Percentiles rank a stretch among this genome's conserved stretches.
Evolutionary conservation across 805 yeast species (phyloP).

Genomic region (Lachancea quebecensis): DNA sequence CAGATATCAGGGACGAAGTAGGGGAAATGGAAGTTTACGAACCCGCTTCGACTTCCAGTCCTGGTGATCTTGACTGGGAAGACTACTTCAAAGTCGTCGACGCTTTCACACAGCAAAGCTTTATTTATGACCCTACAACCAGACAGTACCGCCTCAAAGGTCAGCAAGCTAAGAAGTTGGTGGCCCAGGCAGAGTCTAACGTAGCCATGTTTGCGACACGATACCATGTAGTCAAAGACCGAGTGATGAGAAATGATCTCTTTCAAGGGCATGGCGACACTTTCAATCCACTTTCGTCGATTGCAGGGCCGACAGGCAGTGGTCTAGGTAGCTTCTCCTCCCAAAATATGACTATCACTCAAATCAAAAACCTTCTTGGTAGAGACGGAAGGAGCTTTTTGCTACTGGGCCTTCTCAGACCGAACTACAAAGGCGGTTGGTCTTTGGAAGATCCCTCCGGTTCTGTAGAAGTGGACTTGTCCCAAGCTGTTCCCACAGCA

Average conservation of each 20-base stretch:
- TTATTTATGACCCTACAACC: slow-evolving; percentile 51
- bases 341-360: slow-evolving; percentile 43
- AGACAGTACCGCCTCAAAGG: slow-evolving; percentile 47
- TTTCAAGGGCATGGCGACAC: slow-evolving; percentile 42
- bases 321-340: slow-evolving; percentile 12
- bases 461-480: slow-evolving; percentile 56
- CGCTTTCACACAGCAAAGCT: slow-evolving; percentile 58
- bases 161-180: slow-evolving; percentile 6
- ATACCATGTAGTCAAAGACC: slow-evolving; percentile 57
- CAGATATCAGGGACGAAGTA: slow-evolving; percentile 7
- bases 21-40: slow-evolving; percentile 11
- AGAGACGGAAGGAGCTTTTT: slow-evolving; percentile 70
- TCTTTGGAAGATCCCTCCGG: slow-evolving; percentile 79
- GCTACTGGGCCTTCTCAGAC: slow-evolving; percentile 67
- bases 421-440: slow-evolving; percentile 60
- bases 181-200: slow-evolving; percentile 26
- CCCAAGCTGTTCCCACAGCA: slow-evolving; percentile 52
- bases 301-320: slow-evolving; percentile 18
- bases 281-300: slow-evolving; percentile 33
- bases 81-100: slow-evolving; percentile 64
- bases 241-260: slow-evolving; percentile 66
- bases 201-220: slow-evolving; percentile 45
- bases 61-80: slow-evolving; percentile 47
- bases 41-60: background rate
- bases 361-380: slow-evolving; percentile 80